These are phyloP conservation scores for Solanum chilense DNA, from an alignment of 257 asterid species.

Conservation along the genomic window DNA sequence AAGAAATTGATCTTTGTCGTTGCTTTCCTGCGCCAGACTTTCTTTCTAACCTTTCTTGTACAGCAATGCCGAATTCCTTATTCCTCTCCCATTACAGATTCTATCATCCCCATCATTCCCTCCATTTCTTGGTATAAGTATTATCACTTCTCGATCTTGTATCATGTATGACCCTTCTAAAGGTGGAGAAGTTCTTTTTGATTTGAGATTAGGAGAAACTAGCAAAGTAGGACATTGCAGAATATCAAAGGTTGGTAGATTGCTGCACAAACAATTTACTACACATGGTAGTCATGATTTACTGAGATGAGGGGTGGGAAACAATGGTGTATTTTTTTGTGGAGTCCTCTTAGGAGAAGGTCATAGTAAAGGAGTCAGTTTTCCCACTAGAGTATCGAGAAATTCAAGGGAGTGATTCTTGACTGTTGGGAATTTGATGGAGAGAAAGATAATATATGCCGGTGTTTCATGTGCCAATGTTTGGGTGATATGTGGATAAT, in stretches of 20 bases:
- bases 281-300: not conserved
- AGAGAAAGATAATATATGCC: not conserved
- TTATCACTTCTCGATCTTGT: not conserved
- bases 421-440: not conserved
- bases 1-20: not conserved
- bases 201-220: not conserved
- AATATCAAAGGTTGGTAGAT: not conserved
- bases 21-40: not conserved
- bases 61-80: not conserved
- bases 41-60: not conserved
- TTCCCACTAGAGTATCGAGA: not conserved
- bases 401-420: not conserved
- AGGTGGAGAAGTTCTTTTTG: not conserved
- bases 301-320: not conserved
- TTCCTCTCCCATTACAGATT: not conserved
- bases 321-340: not conserved
- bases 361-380: not conserved
- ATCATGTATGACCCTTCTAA: not conserved
- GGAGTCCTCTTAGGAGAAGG: not conserved
- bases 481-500: not conserved
- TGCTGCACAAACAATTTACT: not conserved
- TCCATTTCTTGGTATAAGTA: not conserved
- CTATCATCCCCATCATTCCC: not conserved
- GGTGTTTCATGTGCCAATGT: not conserved
- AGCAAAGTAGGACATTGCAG: not conserved